Percentiles rank a stretch among this genome's conserved stretches.
These are phyloP conservation scores for Pythium coloratum DNA, from an alignment of 352 stramenopile species.

Conservation along the genomic window DNA sequence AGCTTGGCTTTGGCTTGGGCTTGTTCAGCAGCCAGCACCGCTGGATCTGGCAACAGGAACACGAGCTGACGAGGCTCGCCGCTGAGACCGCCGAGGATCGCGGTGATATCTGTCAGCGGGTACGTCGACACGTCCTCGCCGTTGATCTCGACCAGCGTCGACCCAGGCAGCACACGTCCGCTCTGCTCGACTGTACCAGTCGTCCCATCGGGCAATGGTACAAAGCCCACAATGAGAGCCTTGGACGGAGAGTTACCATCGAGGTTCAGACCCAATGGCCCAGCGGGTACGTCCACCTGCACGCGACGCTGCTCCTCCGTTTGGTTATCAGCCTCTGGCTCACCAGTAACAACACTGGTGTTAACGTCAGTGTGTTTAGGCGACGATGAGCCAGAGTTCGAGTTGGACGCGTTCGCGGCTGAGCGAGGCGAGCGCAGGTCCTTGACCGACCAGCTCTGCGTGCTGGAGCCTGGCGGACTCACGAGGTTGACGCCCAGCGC, in stretches of 20 bases:
- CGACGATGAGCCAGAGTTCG: conserved; percentile 13
- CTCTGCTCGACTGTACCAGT: conserved; percentile 43
- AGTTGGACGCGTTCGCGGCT: conserved; percentile 11
- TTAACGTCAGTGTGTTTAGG: neutral
- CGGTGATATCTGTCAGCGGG: conserved; percentile 44
- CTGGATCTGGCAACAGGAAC: conserved; percentile 41
- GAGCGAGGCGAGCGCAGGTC: conserved; percentile 26
- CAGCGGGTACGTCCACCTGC: conserved; percentile 43
- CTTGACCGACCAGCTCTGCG: conserved; percentile 29
- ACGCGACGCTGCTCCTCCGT: conserved; percentile 27
- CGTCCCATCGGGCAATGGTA: conserved; percentile 50
- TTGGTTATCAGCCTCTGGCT: conserved; percentile 3
- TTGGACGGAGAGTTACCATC: conserved; percentile 35
- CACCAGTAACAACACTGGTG: no score
- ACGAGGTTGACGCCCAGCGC: conserved; percentile 14
- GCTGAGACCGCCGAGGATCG: conserved; percentile 37
- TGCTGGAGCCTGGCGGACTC: conserved; percentile 20
- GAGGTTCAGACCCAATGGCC: conserved; percentile 58
- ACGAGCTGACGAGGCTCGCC: conserved; percentile 36
- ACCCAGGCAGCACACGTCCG: conserved; percentile 40
- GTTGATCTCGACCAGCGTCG: conserved; percentile 64
- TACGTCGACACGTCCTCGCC: conserved; percentile 50
- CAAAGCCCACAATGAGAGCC: conserved; percentile 65
- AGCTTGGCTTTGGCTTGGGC: neutral
- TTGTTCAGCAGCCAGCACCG: neutral